phyloP scores from a whole-genome alignment of 495 filamentous ascomycete genomes.

The Pseudotulostoma volvatum region DNA sequence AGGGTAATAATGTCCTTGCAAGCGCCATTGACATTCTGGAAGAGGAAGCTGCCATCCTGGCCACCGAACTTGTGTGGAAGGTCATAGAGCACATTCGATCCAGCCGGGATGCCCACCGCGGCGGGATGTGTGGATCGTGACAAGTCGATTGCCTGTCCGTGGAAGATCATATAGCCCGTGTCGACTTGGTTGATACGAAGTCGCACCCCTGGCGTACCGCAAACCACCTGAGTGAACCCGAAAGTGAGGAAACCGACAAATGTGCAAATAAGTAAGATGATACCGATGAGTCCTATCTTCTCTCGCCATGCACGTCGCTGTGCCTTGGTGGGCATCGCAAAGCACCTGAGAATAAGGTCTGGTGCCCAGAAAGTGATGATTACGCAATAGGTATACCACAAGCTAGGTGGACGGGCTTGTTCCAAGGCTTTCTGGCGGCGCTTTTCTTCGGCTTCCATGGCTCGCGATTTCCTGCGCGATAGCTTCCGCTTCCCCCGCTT shows the following conservation, averaged over 20 bases:
- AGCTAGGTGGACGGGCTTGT: constrained; percentile 57
- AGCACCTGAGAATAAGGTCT: constrained; percentile 65
- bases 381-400: constrained; percentile 93
- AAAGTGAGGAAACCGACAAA: constrained; percentile 95
- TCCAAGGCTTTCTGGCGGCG: constrained; percentile 48
- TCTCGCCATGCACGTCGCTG: constrained; percentile 94
- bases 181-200: constrained; percentile 69
- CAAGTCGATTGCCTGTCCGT: constrained; percentile 78
- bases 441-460: constrained; percentile 39
- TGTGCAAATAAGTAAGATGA: constrained; percentile 74
- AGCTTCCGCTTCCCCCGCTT: constrained; percentile 29
- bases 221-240: constrained; percentile 83
- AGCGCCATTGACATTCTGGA: constrained; percentile 95
- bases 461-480: constrained; percentile 32
- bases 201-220: constrained; percentile 47
- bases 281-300: constrained; percentile 92
- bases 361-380: constrained; percentile 92
- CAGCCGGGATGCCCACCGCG: constrained; percentile 55
- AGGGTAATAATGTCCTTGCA: constrained; percentile 83
- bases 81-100: constrained; percentile 69
- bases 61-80: constrained; percentile 65
- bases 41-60: constrained; percentile 86
- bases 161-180: constrained; percentile 83
- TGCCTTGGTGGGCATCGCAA: constrained; percentile 72
- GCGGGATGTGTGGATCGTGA: constrained; percentile 54